phyloP scores from a whole-genome alignment of 2,329 filamentous ascomycete genomes.

The Apiospora kogelbergensis region DNA sequence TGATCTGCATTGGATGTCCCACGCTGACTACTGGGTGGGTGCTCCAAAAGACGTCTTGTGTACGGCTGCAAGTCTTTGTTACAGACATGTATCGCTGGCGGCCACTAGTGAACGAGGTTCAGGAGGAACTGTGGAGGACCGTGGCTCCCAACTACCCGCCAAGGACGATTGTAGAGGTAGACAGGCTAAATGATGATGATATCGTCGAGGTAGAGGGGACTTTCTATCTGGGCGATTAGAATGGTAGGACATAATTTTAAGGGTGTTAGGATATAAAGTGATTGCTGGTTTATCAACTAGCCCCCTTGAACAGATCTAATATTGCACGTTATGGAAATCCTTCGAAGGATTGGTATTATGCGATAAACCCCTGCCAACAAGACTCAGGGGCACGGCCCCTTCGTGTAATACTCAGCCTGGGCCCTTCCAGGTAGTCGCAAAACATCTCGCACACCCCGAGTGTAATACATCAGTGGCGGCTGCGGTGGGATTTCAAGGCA shows the following conservation, averaged over 20 bases:
- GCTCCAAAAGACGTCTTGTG: conserved; percentile 9
- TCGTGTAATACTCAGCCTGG: no score
- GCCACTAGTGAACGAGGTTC: conserved; percentile 31
- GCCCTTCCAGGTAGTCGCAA: no score
- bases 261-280: no score
- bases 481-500: no score
- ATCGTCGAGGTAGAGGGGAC: conserved; percentile 34
- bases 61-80: conserved; percentile 29
- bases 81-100: conserved; percentile 35
- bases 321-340: no score
- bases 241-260: neutral
- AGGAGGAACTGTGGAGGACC: conserved; percentile 31
- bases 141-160: conserved; percentile 30
- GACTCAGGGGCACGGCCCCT: no score
- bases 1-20: neutral
- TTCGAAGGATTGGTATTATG: no score
- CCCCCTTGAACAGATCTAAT: no score
- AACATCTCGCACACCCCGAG: no score
- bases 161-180: conserved; percentile 32
- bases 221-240: conserved; percentile 16
- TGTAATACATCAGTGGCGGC: no score
- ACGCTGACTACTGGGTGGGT: neutral
- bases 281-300: no score
- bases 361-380: no score
- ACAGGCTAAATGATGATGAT: conserved; percentile 32